phyloP scores from a whole-genome alignment of 2,329 filamentous ascomycete genomes.

The Stachybotrys elegans region DNA sequence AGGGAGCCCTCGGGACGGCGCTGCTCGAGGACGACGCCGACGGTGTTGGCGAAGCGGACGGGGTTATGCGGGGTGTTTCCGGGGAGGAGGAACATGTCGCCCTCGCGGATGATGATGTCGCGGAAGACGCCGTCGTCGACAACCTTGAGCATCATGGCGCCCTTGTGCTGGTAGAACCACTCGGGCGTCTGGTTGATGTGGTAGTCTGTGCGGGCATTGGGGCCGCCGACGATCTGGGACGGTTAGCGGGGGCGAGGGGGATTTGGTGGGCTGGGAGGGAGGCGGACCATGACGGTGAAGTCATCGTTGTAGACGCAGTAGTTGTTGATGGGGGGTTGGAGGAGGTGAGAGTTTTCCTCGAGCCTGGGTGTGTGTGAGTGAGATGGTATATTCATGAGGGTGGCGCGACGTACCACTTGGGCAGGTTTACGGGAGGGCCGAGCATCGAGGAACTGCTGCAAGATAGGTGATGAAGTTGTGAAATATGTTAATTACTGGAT shows the following conservation, averaged over 20 bases:
- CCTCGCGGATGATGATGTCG: constrained; percentile 86
- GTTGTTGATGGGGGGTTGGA: constrained; percentile 94
- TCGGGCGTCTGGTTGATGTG: constrained; percentile 96
- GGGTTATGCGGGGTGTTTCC: constrained; percentile 96
- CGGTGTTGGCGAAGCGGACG: constrained; percentile 85
- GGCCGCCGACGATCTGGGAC: constrained; percentile 81
- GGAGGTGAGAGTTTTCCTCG: constrained; percentile 81
- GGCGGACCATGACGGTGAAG: constrained; percentile 70
- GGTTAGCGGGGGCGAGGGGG: background rate
- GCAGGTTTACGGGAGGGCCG: constrained; percentile 47
- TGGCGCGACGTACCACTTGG: constrained; percentile 46
- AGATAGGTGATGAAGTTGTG: no score
- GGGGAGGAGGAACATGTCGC: constrained; percentile 89
- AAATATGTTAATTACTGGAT: no score
- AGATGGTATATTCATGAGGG: constrained; percentile 6
- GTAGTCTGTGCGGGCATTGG: constrained; percentile 94
- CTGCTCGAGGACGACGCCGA: constrained; percentile 92
- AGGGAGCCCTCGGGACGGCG: constrained; percentile 62
- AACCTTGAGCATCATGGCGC: constrained; percentile 89
- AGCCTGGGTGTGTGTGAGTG: constrained; percentile 55
- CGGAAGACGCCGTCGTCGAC: constrained; percentile 69
- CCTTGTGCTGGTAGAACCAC: constrained; percentile 97
- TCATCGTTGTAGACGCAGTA: constrained; percentile 90
- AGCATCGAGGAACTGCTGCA: no score
- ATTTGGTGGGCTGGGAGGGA: background rate